A percentile compares a stretch with the other conserved stretches of the same genome.
phyloP scores from a whole-genome alignment of 2,329 filamentous ascomycete species.

The Pyricularia grisea region DNA sequence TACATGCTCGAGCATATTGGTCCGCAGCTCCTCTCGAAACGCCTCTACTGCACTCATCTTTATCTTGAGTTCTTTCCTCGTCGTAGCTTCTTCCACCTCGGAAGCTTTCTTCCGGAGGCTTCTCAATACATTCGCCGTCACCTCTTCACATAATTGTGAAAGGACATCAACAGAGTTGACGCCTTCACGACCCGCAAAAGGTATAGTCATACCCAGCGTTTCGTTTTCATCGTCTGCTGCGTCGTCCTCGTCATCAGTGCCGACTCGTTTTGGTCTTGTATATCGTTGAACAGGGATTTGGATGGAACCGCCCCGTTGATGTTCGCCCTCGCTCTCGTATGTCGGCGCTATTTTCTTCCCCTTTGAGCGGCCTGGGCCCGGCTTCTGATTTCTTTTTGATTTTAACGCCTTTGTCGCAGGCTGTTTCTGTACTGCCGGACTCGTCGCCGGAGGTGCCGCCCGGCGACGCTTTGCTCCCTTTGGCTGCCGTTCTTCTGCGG shows the following conservation, averaged over 20 bases:
- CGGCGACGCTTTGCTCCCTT: conserved; percentile 17
- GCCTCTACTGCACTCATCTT: conserved; percentile 48
- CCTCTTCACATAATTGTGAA: conserved; percentile 50
- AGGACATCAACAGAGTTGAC: conserved; percentile 56
- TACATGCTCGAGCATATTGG: conserved; percentile 49
- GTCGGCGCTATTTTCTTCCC: conserved; percentile 28
- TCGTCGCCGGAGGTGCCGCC: conserved; percentile 22
- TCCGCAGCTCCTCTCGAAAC: conserved; percentile 47
- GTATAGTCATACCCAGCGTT: conserved; percentile 33
- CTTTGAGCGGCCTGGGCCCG: conserved; percentile 20
- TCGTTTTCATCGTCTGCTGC: conserved; percentile 27
- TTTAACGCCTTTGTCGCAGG: conserved; percentile 17
- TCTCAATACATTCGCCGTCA: conserved; percentile 40
- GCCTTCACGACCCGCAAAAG: conserved; percentile 41
- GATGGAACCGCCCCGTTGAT: conserved; percentile 20
- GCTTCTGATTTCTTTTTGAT: conserved; percentile 14
- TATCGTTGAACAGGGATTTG: conserved; percentile 54
- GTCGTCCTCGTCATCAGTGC: conserved; percentile 28
- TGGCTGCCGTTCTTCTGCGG: conserved; percentile 18
- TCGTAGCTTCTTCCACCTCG: conserved; percentile 32
- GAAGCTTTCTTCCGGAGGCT: conserved; percentile 33
- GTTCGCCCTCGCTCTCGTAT: conserved; percentile 13
- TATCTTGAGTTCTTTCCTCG: conserved; percentile 43
- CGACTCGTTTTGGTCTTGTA: conserved; percentile 32
- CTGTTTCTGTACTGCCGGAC: conserved; percentile 15